Evolutionary conservation across 2,329 filamentous ascomycete genomes (phyloP).

Genomic region (Ceratocystis albifundus): DNA sequence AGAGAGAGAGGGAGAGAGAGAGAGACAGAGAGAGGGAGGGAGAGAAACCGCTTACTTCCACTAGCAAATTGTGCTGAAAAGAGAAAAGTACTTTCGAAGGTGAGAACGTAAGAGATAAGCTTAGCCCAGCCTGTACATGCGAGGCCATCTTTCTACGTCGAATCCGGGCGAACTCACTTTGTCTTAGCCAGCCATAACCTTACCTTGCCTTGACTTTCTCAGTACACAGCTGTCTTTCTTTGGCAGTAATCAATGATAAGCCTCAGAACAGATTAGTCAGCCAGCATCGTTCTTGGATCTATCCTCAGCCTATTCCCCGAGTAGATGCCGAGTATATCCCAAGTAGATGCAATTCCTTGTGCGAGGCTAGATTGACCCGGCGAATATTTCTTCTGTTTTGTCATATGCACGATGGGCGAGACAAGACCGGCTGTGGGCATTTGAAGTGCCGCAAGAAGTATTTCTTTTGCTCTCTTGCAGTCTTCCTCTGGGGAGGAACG

Average conservation of each 20-base stretch:
- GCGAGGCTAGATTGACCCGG: too few relatives aligned
- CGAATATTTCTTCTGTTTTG: too few relatives aligned
- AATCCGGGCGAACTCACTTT: not conserved
- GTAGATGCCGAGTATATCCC: too few relatives aligned
- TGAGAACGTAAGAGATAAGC: not conserved
- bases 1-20: not conserved
- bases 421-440: too few relatives aligned
- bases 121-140: not conserved
- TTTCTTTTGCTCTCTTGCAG: not conserved
- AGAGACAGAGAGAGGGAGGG: too few relatives aligned
- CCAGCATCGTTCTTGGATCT: not conserved
- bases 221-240: not conserved
- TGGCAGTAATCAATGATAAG: not conserved
- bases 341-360: too few relatives aligned
- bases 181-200: not conserved
- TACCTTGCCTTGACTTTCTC: not conserved
- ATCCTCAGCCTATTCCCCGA: not conserved
- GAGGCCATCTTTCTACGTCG: not conserved
- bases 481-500: too few relatives aligned
- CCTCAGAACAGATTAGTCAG: not conserved
- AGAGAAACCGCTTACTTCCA: too few relatives aligned
- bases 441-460: too few relatives aligned
- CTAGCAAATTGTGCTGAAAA: not conserved
- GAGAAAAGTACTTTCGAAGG: not conserved
- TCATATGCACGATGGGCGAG: too few relatives aligned